These are phyloP conservation scores for Vitis vinifera DNA, from an alignment of 164 flowering plant species.

Conservation along the genomic window DNA sequence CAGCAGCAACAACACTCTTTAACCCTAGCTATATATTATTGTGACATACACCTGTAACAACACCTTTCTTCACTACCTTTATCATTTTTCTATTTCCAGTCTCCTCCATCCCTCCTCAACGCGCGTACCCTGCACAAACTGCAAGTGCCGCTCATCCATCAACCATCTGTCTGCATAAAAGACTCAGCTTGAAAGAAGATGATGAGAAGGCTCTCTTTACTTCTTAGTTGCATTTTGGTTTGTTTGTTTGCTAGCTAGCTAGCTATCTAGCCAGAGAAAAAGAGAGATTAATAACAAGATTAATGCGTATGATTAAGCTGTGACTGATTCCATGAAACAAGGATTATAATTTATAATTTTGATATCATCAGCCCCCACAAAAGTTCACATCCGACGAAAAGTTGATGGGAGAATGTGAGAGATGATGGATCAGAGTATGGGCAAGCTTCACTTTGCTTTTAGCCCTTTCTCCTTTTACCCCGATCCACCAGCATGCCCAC, in stretches of 20 bases:
- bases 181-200: too few relatives aligned
- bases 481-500: constrained; percentile 28
- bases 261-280: constrained; percentile 6
- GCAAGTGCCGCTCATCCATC: too few relatives aligned
- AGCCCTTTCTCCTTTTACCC: constrained; percentile 20
- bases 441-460: constrained; percentile 43
- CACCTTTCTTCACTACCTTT: not conserved
- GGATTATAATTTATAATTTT: constrained; percentile 24
- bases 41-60: constrained; percentile 19
- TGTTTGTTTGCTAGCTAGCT: too few relatives aligned
- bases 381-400: constrained; percentile 47
- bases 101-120: too few relatives aligned
- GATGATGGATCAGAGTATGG: constrained; percentile 45
- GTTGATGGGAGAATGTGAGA: constrained; percentile 56
- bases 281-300: constrained; percentile 17
- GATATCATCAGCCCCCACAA: constrained; percentile 36
- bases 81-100: not conserved
- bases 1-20: constrained; percentile 17
- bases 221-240: too few relatives aligned
- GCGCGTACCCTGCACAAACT: too few relatives aligned
- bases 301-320: constrained; percentile 34
- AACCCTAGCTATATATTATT: constrained; percentile 11
- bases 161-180: too few relatives aligned
- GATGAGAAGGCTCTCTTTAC: too few relatives aligned
- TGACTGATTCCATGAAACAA: constrained; percentile 24